phyloP scores from a whole-genome alignment of 768 basidiomycete genomes.

The Calocybe cyanea region DNA sequence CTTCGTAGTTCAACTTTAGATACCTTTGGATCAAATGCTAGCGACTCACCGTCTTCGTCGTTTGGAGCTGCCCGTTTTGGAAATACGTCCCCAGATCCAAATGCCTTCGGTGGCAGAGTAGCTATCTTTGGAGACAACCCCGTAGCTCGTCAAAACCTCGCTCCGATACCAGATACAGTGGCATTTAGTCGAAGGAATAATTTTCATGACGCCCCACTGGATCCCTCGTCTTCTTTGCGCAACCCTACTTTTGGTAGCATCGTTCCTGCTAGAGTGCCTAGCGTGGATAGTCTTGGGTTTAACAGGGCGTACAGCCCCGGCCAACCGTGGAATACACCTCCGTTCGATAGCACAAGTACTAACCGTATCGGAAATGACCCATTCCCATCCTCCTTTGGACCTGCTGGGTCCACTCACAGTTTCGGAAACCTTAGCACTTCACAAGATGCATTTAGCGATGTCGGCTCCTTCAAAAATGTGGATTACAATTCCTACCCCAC shows the following conservation, averaged over 20 bases:
- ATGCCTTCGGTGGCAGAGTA: constrained; percentile 47
- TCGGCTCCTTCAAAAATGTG: constrained; percentile 7
- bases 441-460: constrained; percentile 11
- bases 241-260: constrained; percentile 27
- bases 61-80: constrained; percentile 61
- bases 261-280: constrained; percentile 25
- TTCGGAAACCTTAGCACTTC: constrained; percentile 8
- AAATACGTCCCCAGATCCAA: constrained; percentile 68
- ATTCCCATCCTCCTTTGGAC: constrained; percentile 15
- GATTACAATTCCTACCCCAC: constrained; percentile 9
- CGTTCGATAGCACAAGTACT: constrained; percentile 13
- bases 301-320: constrained; percentile 29
- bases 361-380: constrained; percentile 12
- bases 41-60: constrained; percentile 73
- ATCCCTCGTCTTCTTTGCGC: constrained; percentile 29
- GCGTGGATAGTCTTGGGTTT: constrained; percentile 37
- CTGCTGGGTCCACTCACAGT: constrained; percentile 7
- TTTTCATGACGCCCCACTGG: constrained; percentile 37
- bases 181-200: constrained; percentile 33
- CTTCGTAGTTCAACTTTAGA: constrained; percentile 65
- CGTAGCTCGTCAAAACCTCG: constrained; percentile 29
- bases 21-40: constrained; percentile 54
- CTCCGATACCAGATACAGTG: constrained; percentile 22
- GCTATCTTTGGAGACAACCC: constrained; percentile 31
- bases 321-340: constrained; percentile 20